Base-by-base conservation (phyloP, 2,329 filamentous ascomycete genomes). In the Aureobasidium sp. region DNA sequence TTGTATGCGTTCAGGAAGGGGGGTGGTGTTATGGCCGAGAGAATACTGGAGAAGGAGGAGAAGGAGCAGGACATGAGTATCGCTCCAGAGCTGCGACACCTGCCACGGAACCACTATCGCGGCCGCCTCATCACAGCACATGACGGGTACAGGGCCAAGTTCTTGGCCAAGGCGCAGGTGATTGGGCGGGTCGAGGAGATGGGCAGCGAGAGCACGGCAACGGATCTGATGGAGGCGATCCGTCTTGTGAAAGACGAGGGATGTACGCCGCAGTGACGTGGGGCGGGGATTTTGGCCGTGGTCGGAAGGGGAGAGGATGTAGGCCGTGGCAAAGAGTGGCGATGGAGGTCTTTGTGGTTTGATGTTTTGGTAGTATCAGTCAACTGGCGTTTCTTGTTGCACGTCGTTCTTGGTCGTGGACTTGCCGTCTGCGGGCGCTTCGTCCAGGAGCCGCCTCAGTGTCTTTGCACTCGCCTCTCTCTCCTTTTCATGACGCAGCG, bases 391-490 rank as follows among this genome's bases (percentile, higher is more conserved):
- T 24, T 40, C 19, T 54, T 42, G 22, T 54, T 29, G 50, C 37
- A 8, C 37, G n/a, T 24, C 2, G 12, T 9, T 39, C 12, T 22
- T 2, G 8, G 19, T 15, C 1, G 31, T 52, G n/a, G 33, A 29
- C 24, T 17, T 9, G 6, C 14, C 31, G n/a, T 37, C 1, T 14
- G 37, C 7, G 35, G 53, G 29, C 12, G 8, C 63, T 50, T 69
- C 68, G 63, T 72, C 70, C 61, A 64, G 70, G 62, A 75, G 63
- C 27, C 65, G 64, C 56, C 65, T 69, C 65, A 77, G 60, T 5
- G 65, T 73, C 64, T 70, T 73, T 69, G 72, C 68, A 54, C 40
- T 57, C 24, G 67, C 65, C 1, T 72, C 70, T 44, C 67, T 67
- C 12, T 67, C 49, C 19, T 57, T 69, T 62, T 76, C 65, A 40